A percentile compares a stretch with the other conserved stretches of the same genome.
These are phyloP conservation scores for Fusarium dimerum DNA, from an alignment of 2,329 filamentous ascomycete species.

Conservation along the genomic window DNA sequence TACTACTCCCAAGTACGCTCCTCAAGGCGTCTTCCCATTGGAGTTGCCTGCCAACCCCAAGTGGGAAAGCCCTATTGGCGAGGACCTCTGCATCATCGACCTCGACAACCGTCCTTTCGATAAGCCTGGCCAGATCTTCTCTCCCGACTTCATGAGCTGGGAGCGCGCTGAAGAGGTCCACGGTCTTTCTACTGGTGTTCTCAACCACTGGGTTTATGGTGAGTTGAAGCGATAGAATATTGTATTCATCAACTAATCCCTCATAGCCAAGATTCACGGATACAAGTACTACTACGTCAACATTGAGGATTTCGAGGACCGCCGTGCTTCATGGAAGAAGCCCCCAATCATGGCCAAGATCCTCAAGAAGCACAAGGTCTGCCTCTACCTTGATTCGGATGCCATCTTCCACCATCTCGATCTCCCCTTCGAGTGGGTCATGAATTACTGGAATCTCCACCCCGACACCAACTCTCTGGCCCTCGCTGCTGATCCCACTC, in stretches of 20 bases:
- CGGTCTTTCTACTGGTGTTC: constrained; percentile 41
- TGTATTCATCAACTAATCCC: constrained; percentile 17
- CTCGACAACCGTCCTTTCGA: constrained; percentile 44
- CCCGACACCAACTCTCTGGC: constrained; percentile 42
- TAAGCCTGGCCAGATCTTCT: constrained; percentile 38
- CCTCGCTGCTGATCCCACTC: constrained; percentile 41
- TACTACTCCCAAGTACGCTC: constrained; percentile 28
- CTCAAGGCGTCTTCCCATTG: constrained; percentile 36
- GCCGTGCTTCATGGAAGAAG: constrained; percentile 50
- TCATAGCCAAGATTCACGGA: constrained; percentile 45
- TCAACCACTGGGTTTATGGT: constrained; percentile 49
- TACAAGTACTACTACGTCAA: constrained; percentile 50
- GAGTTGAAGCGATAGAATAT: background rate
- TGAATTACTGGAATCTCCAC: constrained; percentile 48
- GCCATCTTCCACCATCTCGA: constrained; percentile 46
- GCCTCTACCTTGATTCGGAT: constrained; percentile 47
- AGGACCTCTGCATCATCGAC: constrained; percentile 47
- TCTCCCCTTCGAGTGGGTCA: constrained; percentile 47
- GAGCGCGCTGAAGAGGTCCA: constrained; percentile 33
- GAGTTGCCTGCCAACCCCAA: constrained; percentile 29
- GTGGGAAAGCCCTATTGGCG: constrained; percentile 37
- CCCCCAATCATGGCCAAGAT: constrained; percentile 43
- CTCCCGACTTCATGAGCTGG: constrained; percentile 38
- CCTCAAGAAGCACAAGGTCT: constrained; percentile 44
- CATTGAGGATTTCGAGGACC: constrained; percentile 39